Evolutionary conservation across 1,284 basidiomycete genomes (phyloP).

Genomic region (Ustilago trichophora): DNA sequence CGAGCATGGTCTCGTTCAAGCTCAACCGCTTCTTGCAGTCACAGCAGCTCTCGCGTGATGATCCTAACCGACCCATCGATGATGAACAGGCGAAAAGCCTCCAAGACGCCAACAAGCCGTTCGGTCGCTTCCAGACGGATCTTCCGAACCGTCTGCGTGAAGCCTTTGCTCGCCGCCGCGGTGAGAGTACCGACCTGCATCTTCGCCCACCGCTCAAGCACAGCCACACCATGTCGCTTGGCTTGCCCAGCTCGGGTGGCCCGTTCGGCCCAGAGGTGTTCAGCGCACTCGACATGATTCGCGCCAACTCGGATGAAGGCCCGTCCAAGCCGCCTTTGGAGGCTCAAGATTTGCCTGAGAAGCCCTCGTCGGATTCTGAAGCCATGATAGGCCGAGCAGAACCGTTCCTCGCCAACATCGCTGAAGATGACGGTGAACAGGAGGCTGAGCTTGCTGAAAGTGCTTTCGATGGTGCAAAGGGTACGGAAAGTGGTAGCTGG

Average conservation of each 20-base stretch:
- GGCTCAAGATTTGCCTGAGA: slow-evolving; percentile 11
- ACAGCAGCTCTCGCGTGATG: slow-evolving; percentile 13
- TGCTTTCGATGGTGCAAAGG: neutral
- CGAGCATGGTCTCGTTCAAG: slow-evolving; percentile 46
- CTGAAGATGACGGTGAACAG: slow-evolving; percentile 25
- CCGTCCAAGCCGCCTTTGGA: slow-evolving; percentile 26
- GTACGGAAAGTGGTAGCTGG: slow-evolving; percentile 27
- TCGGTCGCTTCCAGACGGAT: slow-evolving; percentile 15
- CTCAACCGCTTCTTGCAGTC: slow-evolving; percentile 51
- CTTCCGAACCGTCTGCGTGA: slow-evolving; percentile 31
- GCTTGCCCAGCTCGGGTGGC: slow-evolving; percentile 48
- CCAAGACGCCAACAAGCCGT: slow-evolving; percentile 3
- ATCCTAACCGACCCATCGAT: slow-evolving; percentile 6
- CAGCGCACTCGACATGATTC: slow-evolving; percentile 51
- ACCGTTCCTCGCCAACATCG: slow-evolving; percentile 17
- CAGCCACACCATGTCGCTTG: slow-evolving; percentile 54
- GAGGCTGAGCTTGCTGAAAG: neutral
- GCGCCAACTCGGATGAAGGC: slow-evolving; percentile 35
- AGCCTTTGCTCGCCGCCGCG: slow-evolving; percentile 26
- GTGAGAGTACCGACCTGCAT: slow-evolving; percentile 11
- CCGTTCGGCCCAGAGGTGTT: slow-evolving; percentile 53
- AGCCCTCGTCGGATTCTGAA: slow-evolving; percentile 33
- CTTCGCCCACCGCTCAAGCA: slow-evolving; percentile 14
- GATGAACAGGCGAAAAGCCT: neutral
- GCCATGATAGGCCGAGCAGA: slow-evolving; percentile 2